Conservation (phyloP, 768 basidiomycete genomes). For the Rhodotorula kratochvilovae region DNA sequence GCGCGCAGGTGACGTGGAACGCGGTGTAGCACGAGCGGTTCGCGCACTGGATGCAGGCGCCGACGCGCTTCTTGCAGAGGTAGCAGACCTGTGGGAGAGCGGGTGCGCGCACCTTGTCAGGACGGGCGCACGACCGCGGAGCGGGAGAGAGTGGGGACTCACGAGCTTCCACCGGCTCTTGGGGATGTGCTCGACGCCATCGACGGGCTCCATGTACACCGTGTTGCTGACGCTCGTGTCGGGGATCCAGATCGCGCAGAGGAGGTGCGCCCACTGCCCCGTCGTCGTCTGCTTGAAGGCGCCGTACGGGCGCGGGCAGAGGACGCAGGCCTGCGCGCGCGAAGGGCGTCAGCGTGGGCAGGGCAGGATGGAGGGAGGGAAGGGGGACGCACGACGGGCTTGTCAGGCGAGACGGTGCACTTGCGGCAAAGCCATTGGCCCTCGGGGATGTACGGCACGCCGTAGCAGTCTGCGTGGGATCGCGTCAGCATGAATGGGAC, state of each 20-base stretch:
- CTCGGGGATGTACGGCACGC: slow-evolving; percentile 97
- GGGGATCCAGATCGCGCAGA: slow-evolving; percentile 96
- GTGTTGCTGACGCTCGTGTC: slow-evolving; percentile 89
- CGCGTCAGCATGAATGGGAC: not conserved
- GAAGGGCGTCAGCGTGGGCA: not conserved
- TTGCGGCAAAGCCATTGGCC: slow-evolving; percentile 99
- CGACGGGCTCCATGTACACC: slow-evolving; percentile 97
- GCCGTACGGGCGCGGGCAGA: slow-evolving; percentile 94
- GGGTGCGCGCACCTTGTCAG: not conserved
- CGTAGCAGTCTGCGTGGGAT: slow-evolving; percentile 75
- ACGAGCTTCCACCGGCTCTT: slow-evolving; percentile 94
- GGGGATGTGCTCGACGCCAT: slow-evolving; percentile 76
- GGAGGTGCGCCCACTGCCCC: slow-evolving; percentile 90
- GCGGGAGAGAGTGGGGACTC: slow-evolving; percentile 46
- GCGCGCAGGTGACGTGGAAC: slow-evolving; percentile 90
- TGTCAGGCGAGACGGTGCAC: slow-evolving; percentile 95
- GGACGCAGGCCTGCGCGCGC: slow-evolving; percentile 68
- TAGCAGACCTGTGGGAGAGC: slow-evolving; percentile 56
- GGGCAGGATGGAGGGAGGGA: not conserved
- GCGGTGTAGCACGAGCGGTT: slow-evolving; percentile 85
- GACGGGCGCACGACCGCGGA: not conserved
- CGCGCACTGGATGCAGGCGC: slow-evolving; percentile 84
- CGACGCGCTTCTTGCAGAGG: slow-evolving; percentile 59
- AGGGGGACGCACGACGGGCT: slow-evolving; percentile 69
- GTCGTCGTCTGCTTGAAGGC: slow-evolving; percentile 95